Evolutionary conservation across 495 filamentous ascomycete species (phyloP).

Genomic region (Astrothelium subdiscretum): DNA sequence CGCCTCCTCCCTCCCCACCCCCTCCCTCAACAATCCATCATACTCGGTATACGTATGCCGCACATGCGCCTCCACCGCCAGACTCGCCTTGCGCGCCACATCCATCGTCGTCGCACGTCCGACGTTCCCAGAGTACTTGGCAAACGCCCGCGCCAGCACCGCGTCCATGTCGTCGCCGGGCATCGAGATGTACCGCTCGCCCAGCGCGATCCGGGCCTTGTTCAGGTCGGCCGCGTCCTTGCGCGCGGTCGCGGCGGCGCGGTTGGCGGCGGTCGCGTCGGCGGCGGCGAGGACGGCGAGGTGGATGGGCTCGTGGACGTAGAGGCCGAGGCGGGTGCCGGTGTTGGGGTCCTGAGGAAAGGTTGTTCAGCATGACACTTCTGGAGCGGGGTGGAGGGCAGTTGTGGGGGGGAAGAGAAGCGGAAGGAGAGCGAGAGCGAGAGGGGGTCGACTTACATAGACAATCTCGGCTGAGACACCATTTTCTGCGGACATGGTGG

Average conservation of each 20-base stretch:
- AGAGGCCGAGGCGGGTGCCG: not conserved
- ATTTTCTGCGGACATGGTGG: not conserved
- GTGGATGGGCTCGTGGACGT: not conserved
- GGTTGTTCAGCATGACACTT: not conserved
- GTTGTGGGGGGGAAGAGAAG: not conserved
- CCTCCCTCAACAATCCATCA: conserved; percentile 34
- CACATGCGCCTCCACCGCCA: conserved; percentile 42
- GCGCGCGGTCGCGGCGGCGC: conserved; percentile 29
- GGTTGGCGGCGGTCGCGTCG: conserved; percentile 19
- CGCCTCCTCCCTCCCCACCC: conserved; percentile 49
- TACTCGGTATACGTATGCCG: conserved; percentile 39
- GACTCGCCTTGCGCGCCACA: conserved; percentile 29
- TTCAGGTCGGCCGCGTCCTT: conserved; percentile 29
- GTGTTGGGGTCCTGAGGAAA: not conserved
- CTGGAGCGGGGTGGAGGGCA: not conserved
- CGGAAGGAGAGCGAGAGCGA: not conserved
- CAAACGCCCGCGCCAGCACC: conserved; percentile 36
- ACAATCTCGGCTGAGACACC: not conserved
- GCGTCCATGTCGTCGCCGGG: conserved; percentile 28
- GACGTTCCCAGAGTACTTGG: conserved; percentile 40
- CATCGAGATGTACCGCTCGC: conserved; percentile 33
- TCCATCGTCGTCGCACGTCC: conserved; percentile 30
- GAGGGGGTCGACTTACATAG: not conserved
- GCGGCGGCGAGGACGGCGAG: not conserved
- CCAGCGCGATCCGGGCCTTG: conserved; percentile 28